A percentile compares a stretch with the other conserved stretches of the same genome.
phyloP scores from a whole-genome alignment of 768 basidiomycete genomes.

The Hortiboletus campestris region DNA sequence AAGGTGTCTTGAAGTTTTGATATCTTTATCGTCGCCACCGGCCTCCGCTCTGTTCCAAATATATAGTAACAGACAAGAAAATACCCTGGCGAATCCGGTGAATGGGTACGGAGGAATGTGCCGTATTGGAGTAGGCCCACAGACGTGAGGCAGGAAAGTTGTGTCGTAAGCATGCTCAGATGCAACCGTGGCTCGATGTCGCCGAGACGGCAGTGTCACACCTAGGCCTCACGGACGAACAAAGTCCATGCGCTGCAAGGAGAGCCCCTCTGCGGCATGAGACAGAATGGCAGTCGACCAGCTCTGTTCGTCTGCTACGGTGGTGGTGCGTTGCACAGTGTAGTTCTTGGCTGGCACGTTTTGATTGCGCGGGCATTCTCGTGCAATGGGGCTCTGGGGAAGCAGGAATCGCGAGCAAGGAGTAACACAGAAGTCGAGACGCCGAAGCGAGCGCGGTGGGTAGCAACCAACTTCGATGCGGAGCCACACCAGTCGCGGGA shows the following conservation, averaged over 20 bases:
- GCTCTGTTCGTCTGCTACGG: not conserved
- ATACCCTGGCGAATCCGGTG: constrained; percentile 13
- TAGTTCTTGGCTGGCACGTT: constrained; percentile 17
- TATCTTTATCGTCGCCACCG: constrained; percentile 2
- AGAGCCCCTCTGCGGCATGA: constrained; percentile 1
- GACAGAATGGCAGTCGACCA: constrained; percentile 9
- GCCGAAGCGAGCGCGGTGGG: constrained; percentile 15
- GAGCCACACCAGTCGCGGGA: constrained; percentile 9
- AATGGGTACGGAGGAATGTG: not conserved
- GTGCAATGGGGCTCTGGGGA: constrained; percentile 8
- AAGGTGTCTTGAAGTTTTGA: not conserved
- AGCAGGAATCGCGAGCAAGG: constrained; percentile 2
- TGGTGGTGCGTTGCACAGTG: not conserved
- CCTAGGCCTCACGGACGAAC: constrained; percentile 7
- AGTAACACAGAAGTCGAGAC: constrained; percentile 10
- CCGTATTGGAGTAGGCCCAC: not conserved
- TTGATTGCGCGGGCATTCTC: constrained; percentile 12
- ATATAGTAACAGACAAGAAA: not conserved
- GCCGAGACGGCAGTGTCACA: not conserved
- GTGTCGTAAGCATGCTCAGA: constrained; percentile 8
- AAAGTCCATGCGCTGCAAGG: not conserved
- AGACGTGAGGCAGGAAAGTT: constrained; percentile 2
- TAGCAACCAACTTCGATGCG: constrained; percentile 20
- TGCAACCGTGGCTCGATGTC: not conserved
- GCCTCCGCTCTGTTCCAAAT: not conserved